Evolutionary conservation across 1,139 yeast genomes (phyloP).

Genomic region (Kodamaea arcana): DNA sequence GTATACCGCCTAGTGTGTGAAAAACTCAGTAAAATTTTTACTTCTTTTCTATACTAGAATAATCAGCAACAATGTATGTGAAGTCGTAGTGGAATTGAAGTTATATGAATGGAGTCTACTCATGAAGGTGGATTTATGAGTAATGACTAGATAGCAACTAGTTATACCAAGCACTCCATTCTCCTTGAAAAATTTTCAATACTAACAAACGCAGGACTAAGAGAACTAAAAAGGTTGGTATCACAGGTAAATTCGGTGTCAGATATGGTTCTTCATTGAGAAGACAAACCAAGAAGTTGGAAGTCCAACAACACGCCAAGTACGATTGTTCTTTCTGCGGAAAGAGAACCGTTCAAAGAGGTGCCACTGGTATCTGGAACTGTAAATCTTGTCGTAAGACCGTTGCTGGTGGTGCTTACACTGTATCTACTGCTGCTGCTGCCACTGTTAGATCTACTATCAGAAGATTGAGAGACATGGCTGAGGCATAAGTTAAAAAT

Average conservation of each 20-base stretch:
- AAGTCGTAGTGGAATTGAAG: background rate
- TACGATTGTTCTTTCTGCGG: constrained; percentile 99
- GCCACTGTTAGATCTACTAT: constrained; percentile 99
- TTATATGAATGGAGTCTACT: too few relatives aligned
- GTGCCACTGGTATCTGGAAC: constrained; percentile 98
- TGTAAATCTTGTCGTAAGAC: constrained; percentile 94
- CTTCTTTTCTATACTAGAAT: constrained; percentile 10
- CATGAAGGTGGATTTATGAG: too few relatives aligned
- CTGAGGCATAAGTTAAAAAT: constrained; percentile 74
- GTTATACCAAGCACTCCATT: background rate
- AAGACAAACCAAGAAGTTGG: constrained; percentile 99
- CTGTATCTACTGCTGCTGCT: constrained; percentile 98
- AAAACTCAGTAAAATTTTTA: constrained; percentile 7
- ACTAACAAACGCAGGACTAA: constrained; percentile 77
- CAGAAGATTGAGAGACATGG: constrained; percentile 99
- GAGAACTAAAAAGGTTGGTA: constrained; percentile 99
- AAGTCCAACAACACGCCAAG: constrained; percentile 97
- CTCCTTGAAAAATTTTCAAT: constrained; percentile 7
- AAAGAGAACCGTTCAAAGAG: constrained; percentile 97
- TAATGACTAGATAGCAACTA: too few relatives aligned
- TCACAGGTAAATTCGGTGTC: constrained; percentile 99
- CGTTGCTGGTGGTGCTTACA: constrained; percentile 99
- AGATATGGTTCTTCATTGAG: constrained; percentile 99
- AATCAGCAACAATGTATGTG: constrained; percentile 16
- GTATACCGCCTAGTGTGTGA: background rate